Base-by-base conservation (phyloP, 2,329 filamentous ascomycete species). In the Hypoxylon sp. region DNA sequence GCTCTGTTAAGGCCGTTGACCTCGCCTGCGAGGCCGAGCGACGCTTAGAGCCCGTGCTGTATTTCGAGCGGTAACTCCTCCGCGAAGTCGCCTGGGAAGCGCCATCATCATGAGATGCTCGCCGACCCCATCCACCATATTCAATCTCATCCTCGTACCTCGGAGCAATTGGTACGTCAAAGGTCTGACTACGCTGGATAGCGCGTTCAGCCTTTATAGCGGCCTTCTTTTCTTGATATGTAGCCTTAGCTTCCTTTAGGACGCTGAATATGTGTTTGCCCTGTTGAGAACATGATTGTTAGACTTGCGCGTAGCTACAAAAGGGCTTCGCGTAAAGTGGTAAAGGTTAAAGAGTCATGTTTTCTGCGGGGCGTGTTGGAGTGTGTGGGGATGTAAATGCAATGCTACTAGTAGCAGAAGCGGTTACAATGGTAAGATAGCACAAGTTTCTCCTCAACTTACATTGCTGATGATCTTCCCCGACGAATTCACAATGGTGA, bases 261-360 rank as follows among this genome's bases (percentile, higher is more conserved):
- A 97, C 88, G 68, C 86, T 87, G 67, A 95, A 83, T 16, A 97
- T 78, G 64, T 96, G 90, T 74, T 95, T 96, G 67, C 91, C 91
- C 91, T 95, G 66, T 50, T 25, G 34, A 46, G 38, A 11, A 12
- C 7, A 43, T 13, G 12, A 31, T 46, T 52, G 42, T 53, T 54
- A 56, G 48, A 16, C n/a, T 38, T 34, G 11, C 15, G 16, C 38
- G 16, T 26, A 34, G 32, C n/a, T 8, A 27, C 16, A 19, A 43
- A 13, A n/a, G 20, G 26, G 13, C 16, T 38, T 26, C 19, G 41
- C 17, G 41, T 21, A 26, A 17, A 26, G n/a, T 26, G 7, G 12
- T 20, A 32, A 26, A 2, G 12, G 13, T n/a, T 31, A 42, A 47
- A 20, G n/a, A 29, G 17, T 25, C 3, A 31, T 34, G 20, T 41